Base-by-base conservation (phyloP, 768 basidiomycete genomes). In the Cystobasidium ongulense region DNA sequence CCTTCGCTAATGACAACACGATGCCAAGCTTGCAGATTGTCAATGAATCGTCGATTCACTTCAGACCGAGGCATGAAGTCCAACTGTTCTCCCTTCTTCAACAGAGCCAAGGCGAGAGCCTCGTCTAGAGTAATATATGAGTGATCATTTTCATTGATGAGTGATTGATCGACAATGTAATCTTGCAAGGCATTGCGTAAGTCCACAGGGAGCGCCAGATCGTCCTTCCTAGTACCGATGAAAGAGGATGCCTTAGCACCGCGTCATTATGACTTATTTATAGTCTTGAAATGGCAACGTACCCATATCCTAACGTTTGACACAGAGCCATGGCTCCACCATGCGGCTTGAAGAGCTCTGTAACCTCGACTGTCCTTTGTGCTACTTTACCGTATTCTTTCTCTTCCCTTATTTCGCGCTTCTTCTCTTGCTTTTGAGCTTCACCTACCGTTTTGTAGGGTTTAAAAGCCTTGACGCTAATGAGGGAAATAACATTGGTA, bases 341-440 rank as follows among this genome's bases (percentile, higher is more conserved):
- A 43, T 71, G 68, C 3, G 68, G 68, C 25, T 59, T 71, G 36
- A 59, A 59, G 17, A 71, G 68, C 54, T 71, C 50, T 10, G 54
- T 8, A 29, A 71, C 53, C 18, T 54, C 52, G 3, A 71, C 53
- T 4, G 23, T 4, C 21, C 68, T 53, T 21, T 54, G 27, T 35
- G 54, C 1, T 13, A 29, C 52, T 36, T 71, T 59, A 27, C 29
- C 25, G 27, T 54, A 25, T 18, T 61, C 35, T 36, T 71, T 11
- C 33, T 39, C 36, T 5, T 25, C 27, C 21, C 75, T 1, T 0
- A 10, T 29, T 52, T 39, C 52, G 29, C 33, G 50, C 23, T 74
- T 43, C 52, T 46, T 63, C 50, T 68, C 74, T 59, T 65, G 76
- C 33, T 65, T 57, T 75, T 75, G 73, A 17, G n/a, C n/a, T 31